phyloP scores from a whole-genome alignment of 176 grass and related monocot genomes.

The Poa pratensis region DNA sequence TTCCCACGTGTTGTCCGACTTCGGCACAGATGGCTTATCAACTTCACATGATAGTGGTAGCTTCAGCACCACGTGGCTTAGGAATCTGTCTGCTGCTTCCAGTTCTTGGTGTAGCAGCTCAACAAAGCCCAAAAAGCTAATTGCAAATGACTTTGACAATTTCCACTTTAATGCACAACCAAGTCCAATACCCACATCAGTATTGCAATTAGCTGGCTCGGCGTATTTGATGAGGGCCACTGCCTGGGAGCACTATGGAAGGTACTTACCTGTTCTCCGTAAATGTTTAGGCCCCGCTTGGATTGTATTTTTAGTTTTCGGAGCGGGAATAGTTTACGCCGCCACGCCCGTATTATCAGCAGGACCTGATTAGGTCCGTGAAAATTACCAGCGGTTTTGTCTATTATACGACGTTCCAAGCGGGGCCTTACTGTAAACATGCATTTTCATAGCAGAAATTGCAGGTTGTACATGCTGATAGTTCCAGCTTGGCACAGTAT shows the following conservation, averaged over 20 bases:
- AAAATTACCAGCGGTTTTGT: no score
- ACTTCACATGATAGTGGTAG: slow-evolving; percentile 80
- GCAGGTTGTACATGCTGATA: neutral
- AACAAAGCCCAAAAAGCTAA: slow-evolving; percentile 43
- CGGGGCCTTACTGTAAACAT: slow-evolving; percentile 8
- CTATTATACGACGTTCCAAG: no score
- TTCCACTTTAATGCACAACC: slow-evolving; percentile 89
- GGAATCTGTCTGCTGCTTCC: slow-evolving; percentile 57
- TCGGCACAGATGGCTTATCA: slow-evolving; percentile 72
- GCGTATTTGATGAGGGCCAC: slow-evolving; percentile 84
- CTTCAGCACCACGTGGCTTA: slow-evolving; percentile 97
- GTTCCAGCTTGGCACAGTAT: slow-evolving; percentile 17
- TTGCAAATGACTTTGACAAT: slow-evolving; percentile 76
- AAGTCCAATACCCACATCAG: slow-evolving; percentile 72
- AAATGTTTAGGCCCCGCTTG: no score
- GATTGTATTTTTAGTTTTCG: no score
- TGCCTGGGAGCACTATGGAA: slow-evolving; percentile 95
- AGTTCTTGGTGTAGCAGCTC: slow-evolving; percentile 48
- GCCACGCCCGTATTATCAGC: no score
- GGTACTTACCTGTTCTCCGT: slow-evolving; percentile 59
- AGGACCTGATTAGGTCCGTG: no score
- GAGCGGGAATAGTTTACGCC: no score
- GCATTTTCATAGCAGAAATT: slow-evolving; percentile 25
- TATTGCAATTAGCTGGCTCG: slow-evolving; percentile 91
- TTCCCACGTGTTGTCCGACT: slow-evolving; percentile 75